Base-by-base conservation (phyloP, 192 early-diverging fungal species). In the Obelidium mucronatum region DNA sequence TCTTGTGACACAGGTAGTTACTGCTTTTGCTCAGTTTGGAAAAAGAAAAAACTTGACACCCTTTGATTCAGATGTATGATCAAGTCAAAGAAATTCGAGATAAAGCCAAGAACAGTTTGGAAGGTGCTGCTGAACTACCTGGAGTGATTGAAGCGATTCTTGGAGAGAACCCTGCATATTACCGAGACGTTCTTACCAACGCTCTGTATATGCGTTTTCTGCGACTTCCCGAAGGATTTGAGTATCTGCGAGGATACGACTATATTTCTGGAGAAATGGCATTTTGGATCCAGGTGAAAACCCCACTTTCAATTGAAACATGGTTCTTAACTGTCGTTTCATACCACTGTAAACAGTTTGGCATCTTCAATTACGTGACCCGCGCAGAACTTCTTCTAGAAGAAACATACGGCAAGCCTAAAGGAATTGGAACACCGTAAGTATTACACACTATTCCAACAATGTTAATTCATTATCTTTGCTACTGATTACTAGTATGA, bases 231-330 rank as follows among this genome's bases (percentile, higher is more conserved):
- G 86, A 80, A 19, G 94, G 94, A 3, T 94, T 94, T 74, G 67
- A 79, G 30, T 93, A 93, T 61, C 77, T 95, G 36, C 78, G 87
- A 33, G 85, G 91, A 35, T 77, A 90, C n/a, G 89, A 86, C 28
- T 96, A 92, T 79, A 86, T 94, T 11, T 82, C 91, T 70, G 82
- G 82, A 40, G 91, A 95, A 74, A 90, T 94, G 87, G 89, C 91
- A 53, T 87, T 91, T 19, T 95, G 94, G 94, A 90, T 90, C 75
- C 90, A 91, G 86, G 94, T 94, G 15, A 34, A 0, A 15, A 15
- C 19, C 11, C 8, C 11, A 19, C 19, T 48, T 48, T 48, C 11
- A 19, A 48, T 48, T 48, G n/a, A n/a, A n/a, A n/a, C n/a, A n/a
- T n/a, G n/a, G n/a, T n/a, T n/a, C n/a, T n/a, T n/a, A n/a, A n/a